Percentiles rank a stretch among this genome's conserved stretches.
Conservation (phyloP, 139 green algal species). For the Picochlorum sp. region DNA sequence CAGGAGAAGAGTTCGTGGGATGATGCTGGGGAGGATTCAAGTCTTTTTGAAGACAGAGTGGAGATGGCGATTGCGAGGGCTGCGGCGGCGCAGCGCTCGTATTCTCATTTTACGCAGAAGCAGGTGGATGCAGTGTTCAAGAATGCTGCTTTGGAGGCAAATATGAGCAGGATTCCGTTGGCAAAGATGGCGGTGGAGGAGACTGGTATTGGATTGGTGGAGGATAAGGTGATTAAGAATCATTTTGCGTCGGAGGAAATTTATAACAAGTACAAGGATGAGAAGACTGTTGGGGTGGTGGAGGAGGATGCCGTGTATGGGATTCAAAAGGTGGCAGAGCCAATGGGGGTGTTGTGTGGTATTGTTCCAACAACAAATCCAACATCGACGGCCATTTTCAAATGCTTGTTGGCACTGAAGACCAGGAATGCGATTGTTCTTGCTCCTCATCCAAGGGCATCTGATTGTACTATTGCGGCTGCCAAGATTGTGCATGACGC, state of each 20-base stretch:
- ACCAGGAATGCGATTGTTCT: constrained; percentile 60
- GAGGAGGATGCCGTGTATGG: constrained; percentile 39
- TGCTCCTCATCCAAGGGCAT: constrained; percentile 51
- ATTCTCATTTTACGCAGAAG: constrained; percentile 38
- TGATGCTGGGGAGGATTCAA: constrained; percentile 12
- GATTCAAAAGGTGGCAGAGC: constrained; percentile 47
- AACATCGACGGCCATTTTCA: constrained; percentile 51
- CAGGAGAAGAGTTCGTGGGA: not conserved
- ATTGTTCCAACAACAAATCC: constrained; percentile 63
- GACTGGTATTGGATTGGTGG: constrained; percentile 48
- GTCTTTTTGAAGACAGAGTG: constrained; percentile 9
- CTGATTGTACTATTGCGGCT: constrained; percentile 44
- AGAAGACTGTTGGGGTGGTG: constrained; percentile 58
- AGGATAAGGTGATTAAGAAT: constrained; percentile 62
- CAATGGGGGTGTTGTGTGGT: constrained; percentile 44
- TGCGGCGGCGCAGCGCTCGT: constrained; percentile 32
- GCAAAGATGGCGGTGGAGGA: constrained; percentile 58
- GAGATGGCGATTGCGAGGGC: constrained; percentile 2
- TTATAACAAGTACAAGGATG: constrained; percentile 73
- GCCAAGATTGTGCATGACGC: constrained; percentile 52
- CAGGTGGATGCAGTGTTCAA: constrained; percentile 44
- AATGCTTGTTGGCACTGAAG: constrained; percentile 54
- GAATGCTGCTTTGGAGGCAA: constrained; percentile 39
- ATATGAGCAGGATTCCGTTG: constrained; percentile 39
- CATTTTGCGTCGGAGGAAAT: constrained; percentile 64